Evolutionary conservation across 2,329 filamentous ascomycete species (phyloP).

Genomic region (Salinomyces thailandicus): DNA sequence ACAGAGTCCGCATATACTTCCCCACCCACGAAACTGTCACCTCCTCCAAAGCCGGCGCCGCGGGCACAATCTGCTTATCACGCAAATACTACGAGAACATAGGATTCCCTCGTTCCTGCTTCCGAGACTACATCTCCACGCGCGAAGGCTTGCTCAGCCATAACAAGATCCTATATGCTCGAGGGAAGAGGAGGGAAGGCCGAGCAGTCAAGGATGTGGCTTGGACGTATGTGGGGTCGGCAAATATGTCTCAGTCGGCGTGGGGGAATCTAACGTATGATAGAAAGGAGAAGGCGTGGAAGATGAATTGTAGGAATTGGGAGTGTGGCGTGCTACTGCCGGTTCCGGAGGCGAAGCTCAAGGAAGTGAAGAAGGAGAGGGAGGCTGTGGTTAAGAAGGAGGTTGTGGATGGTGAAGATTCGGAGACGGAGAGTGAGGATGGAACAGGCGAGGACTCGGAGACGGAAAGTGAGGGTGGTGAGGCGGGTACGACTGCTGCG

Average conservation of each 20-base stretch:
- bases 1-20: conserved; percentile 66
- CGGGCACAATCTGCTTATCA: conserved; percentile 74
- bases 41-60: conserved; percentile 35
- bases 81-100: conserved; percentile 57
- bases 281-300: conserved; percentile 52
- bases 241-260: conserved; percentile 85
- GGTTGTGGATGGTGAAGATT: neutral
- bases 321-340: conserved; percentile 82
- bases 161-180: conserved; percentile 51
- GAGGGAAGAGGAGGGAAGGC: conserved; percentile 21
- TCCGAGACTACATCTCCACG: conserved; percentile 66
- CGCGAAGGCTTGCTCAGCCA: conserved; percentile 71
- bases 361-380: conserved; percentile 9
- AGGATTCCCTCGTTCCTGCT: conserved; percentile 59
- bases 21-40: conserved; percentile 56
- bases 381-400: conserved; percentile 15
- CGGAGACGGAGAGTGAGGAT: conserved; percentile 10
- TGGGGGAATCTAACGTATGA: conserved; percentile 77
- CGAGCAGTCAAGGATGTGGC: conserved; percentile 34
- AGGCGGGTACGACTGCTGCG: neutral
- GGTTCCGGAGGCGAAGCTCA: conserved; percentile 27
- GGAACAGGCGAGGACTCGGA: conserved; percentile 12
- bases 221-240: conserved; percentile 83
- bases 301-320: conserved; percentile 84
- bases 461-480: conserved; percentile 10